Conservation (phyloP, 306 rosid genomes). For the Gleditsia sinensis region DNA sequence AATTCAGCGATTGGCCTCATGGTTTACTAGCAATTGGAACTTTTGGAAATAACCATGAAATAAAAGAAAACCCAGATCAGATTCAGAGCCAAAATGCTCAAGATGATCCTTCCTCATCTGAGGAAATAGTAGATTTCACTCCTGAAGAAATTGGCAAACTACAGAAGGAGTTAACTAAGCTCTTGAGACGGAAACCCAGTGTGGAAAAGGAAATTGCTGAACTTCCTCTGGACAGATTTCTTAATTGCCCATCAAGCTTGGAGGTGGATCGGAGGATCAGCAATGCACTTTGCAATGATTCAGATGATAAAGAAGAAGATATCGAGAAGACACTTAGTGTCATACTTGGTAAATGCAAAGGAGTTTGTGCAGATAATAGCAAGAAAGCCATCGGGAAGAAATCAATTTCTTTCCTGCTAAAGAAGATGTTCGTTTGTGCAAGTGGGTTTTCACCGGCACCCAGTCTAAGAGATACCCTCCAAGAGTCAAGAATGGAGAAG, state of each 20-base stretch:
- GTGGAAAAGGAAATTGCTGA: conserved; percentile 71
- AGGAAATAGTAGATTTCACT: conserved; percentile 70
- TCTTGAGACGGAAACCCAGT: conserved; percentile 67
- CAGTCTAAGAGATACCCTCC: conserved; percentile 75
- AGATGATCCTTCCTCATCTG: conserved; percentile 68
- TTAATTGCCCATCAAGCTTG: conserved; percentile 95
- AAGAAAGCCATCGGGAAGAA: conserved; percentile 79
- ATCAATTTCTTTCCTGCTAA: conserved; percentile 80
- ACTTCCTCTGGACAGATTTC: conserved; percentile 94
- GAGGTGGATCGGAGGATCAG: conserved; percentile 89
- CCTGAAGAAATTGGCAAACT: conserved; percentile 92
- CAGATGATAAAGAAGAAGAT: conserved; percentile 70
- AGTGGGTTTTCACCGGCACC: conserved; percentile 90
- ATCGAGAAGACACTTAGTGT: conserved; percentile 86
- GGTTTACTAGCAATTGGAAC: conserved; percentile 90
- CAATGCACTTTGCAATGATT: conserved; percentile 53
- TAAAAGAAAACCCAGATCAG: conserved; percentile 48
- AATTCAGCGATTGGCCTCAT: conserved; percentile 94
- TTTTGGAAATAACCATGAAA: conserved; percentile 76
- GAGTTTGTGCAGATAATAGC: conserved; percentile 61
- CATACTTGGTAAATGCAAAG: conserved; percentile 82
- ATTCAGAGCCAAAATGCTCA: conserved; percentile 35
- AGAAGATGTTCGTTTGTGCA: conserved; percentile 86
- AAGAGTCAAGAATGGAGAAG: conserved; percentile 97
- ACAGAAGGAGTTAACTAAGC: conserved; percentile 77